Conservation (phyloP, 2,329 filamentous ascomycete genomes). For the Akanthomyces dipterigenus region DNA sequence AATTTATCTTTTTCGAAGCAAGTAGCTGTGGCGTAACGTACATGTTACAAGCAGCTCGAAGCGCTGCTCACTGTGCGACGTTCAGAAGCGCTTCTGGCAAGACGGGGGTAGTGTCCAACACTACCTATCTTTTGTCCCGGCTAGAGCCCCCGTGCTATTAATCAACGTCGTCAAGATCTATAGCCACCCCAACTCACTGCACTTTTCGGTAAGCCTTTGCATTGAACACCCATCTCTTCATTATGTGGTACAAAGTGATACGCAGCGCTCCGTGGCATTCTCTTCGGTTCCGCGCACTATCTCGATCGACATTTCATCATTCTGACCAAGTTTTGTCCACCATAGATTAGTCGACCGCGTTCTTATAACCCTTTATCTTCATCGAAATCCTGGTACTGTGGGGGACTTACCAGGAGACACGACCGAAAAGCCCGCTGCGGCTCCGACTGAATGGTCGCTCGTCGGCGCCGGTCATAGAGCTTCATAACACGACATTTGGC, state of each 20-base stretch:
- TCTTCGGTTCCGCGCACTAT: not conserved
- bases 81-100: constrained; percentile 5
- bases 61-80: constrained; percentile 9
- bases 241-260: not conserved
- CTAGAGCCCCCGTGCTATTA: constrained; percentile 9
- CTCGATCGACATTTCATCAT: not conserved
- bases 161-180: not conserved
- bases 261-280: not conserved
- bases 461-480: constrained; percentile 6
- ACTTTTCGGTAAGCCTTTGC: not conserved
- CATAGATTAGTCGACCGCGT: constrained; percentile 4
- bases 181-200: not conserved
- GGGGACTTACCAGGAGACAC: not conserved
- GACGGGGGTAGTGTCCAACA: constrained; percentile 7
- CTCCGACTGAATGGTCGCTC: constrained; percentile 11
- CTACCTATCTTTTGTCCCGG: constrained; percentile 6
- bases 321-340: constrained; percentile 3
- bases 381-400: not conserved
- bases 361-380: not conserved
- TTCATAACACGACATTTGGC: not conserved
- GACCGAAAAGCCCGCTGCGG: not conserved
- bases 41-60: not conserved
- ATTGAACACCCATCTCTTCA: not conserved
- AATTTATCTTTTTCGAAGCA: not conserved
- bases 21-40: constrained; percentile 8